Evolutionary conservation across 75 land plant species (phyloP).

Genomic region (Cryptomeria japonica): DNA sequence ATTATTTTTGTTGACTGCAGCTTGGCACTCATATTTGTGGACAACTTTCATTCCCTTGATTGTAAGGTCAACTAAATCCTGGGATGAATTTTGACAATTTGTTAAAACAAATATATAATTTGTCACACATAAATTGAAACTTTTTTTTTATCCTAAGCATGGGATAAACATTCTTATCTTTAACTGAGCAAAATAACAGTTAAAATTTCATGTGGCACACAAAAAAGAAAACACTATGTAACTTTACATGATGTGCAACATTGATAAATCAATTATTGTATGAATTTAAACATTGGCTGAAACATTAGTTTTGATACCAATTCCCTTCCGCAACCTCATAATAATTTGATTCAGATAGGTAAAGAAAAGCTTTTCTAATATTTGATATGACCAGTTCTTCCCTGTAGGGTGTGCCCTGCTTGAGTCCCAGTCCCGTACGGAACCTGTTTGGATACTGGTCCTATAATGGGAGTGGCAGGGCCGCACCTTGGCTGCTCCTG

Average conservation of each 20-base stretch:
- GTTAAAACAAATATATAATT: background rate
- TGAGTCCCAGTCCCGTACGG: no score
- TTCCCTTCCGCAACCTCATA: background rate
- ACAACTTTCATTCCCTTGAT: conserved; percentile 77
- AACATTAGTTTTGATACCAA: background rate
- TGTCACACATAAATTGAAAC: background rate
- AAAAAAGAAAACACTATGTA: background rate
- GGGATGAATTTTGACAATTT: background rate
- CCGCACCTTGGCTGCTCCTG: no score
- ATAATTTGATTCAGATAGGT: background rate
- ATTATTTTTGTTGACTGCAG: conserved; percentile 42
- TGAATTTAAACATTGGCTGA: background rate
- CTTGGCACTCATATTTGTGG: conserved; percentile 92
- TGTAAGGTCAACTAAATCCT: conserved; percentile 39
- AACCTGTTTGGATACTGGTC: no score
- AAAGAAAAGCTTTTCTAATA: background rate
- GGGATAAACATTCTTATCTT: background rate
- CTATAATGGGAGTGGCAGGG: no score
- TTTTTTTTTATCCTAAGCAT: background rate
- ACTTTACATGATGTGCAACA: background rate
- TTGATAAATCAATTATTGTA: background rate
- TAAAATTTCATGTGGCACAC: background rate
- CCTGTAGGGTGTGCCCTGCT: background rate
- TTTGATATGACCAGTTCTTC: background rate
- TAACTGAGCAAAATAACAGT: background rate